Evolutionary conservation across 805 yeast genomes (phyloP).

Genomic region (Cyberlindnera suaveolens): DNA sequence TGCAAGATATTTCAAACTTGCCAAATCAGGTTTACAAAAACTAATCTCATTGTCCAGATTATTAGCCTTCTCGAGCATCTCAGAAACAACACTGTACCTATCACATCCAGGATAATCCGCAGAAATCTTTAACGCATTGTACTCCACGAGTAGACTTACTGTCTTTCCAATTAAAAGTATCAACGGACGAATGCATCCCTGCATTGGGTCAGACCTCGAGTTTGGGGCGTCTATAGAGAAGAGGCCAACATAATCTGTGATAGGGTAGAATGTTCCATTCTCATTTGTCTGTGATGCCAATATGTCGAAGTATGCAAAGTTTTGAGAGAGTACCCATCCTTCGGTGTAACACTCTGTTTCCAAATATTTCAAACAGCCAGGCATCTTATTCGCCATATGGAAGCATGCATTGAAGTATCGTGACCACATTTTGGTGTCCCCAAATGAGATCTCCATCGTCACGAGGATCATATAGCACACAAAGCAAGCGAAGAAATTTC

Average conservation of each 20-base stretch:
- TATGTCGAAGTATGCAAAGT: constrained; percentile 19
- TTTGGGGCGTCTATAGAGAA: not conserved
- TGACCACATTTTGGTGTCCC: constrained; percentile 20
- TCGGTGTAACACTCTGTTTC: constrained; percentile 9
- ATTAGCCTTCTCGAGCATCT: constrained; percentile 18
- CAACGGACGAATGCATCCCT: constrained; percentile 64
- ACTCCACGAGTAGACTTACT: constrained; percentile 11
- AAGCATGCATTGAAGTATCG: constrained; percentile 15
- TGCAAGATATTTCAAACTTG: constrained; percentile 26
- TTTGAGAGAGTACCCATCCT: constrained; percentile 20
- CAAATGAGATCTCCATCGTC: constrained; percentile 19
- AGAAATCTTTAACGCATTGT: constrained; percentile 6
- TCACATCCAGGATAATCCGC: constrained; percentile 11
- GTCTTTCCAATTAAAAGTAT: constrained; percentile 48
- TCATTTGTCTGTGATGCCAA: constrained; percentile 23
- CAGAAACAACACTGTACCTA: constrained; percentile 11
- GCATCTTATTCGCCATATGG: constrained; percentile 17
- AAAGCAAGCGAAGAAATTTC: constrained; percentile 13
- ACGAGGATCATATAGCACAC: constrained; percentile 17
- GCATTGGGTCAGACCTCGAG: constrained; percentile 46
- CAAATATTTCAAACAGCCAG: constrained; percentile 14
- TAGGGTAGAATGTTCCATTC: constrained; percentile 24
- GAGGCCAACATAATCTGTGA: constrained; percentile 15
- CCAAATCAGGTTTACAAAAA: constrained; percentile 39
- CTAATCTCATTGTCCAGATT: constrained; percentile 38